Percentiles rank a stretch among this genome's conserved stretches.
phyloP scores from a whole-genome alignment of 768 basidiomycete genomes.

The Tubosaeta brunneosetosa region DNA sequence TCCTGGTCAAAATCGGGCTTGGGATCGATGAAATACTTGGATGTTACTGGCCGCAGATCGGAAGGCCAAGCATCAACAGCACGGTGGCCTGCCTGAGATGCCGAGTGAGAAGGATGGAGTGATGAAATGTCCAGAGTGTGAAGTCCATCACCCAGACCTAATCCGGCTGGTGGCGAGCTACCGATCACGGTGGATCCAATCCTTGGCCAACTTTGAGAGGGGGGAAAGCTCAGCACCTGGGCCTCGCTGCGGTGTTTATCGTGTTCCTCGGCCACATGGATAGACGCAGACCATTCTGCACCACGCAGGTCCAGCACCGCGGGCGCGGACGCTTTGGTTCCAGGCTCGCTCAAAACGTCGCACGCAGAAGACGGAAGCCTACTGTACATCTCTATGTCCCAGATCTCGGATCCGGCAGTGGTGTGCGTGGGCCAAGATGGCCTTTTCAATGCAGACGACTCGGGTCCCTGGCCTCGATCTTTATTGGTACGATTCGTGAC shows the following conservation, averaged over 20 bases:
- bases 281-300: constrained; percentile 25
- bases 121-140: constrained; percentile 19
- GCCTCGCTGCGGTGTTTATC: background rate
- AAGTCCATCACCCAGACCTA: constrained; percentile 16
- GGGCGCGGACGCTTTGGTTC: constrained; percentile 17
- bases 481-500: constrained; percentile 2
- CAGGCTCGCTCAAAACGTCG: constrained; percentile 16
- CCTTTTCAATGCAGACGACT: background rate
- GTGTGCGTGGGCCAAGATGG: constrained; percentile 1
- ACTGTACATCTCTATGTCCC: constrained; percentile 51
- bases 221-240: background rate
- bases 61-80: constrained; percentile 1
- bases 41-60: constrained; percentile 4
- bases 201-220: background rate
- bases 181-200: background rate
- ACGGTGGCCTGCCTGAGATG: constrained; percentile 41
- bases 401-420: constrained; percentile 39
- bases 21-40: constrained; percentile 12
- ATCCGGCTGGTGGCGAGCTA: constrained; percentile 19
- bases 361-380: constrained; percentile 19
- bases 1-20: background rate
- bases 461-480: background rate
- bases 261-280: constrained; percentile 1
- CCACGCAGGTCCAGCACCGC: constrained; percentile 36
- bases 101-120: constrained; percentile 51